Base-by-base conservation (phyloP, 129 eudicot species). In the Flaveria sonorensis region DNA sequence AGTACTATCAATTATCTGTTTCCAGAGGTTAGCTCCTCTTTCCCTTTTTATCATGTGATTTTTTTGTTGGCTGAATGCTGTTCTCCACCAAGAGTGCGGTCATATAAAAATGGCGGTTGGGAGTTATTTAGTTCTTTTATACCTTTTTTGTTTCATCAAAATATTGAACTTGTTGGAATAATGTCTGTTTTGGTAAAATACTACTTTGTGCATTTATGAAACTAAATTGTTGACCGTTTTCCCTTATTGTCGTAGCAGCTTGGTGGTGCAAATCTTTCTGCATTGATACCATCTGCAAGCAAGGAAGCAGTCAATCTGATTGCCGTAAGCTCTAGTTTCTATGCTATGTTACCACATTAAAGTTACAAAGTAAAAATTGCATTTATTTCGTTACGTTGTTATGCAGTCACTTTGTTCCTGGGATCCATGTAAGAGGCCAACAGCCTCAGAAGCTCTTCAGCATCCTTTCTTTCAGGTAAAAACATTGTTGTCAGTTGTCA, bases 341-440 rank as follows among this genome's bases (percentile, higher is more conserved):
- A 14, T 68, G 63, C 47, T 14, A 68, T 43, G 36, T 6, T 8
- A 59, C 45, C 39, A 36, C 68, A 15, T 50, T 13, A 42, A 60
- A 42, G 13, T 23, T 39, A 19, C 39, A 36, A 57, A 24, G 12
- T 68, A 64, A 68, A 45, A 51, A 28, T 20, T 12, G 28, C 52
- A 63, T 63, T 30, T 63, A 7, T 42, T 40, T 18, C 21, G 18
- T 8, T 43, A 36, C 50, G 12, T 9, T 50, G 19, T 24, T 56
- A 32, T 84, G 42, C 48, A 95, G 99, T 88, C 94, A 39, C 97
- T 95, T 55, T 95, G 99, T 81, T 88, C 92, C 8, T 95, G 99
- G 99, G 92, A 95, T 84, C 99, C 99, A 39, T 71, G 86, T 82
- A 92, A 89, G 88, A 88, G 99, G 85, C 99, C 97, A 57, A 88